Base-by-base conservation (phyloP, 345 rosid species). In the Excoecaria cochinchinensis region DNA sequence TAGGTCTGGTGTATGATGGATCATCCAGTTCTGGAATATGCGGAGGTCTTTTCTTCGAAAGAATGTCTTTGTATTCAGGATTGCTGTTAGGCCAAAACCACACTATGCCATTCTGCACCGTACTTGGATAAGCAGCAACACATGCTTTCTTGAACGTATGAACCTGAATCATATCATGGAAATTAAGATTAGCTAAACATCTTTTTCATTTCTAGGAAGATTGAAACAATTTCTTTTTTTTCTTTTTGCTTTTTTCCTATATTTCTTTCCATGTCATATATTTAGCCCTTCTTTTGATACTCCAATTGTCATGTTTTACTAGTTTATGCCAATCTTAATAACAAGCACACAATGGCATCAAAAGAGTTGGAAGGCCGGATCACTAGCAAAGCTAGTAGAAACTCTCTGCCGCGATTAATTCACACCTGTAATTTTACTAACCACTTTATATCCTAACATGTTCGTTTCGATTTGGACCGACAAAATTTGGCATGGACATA, bases 61-160 rank as follows among this genome's bases (percentile, higher is more conserved):
- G 71, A 56, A 89, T 86, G 64, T 94, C 88, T 81, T 85, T 92
- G 87, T 82, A 90, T 67, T 81, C 82, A 66, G 96, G 89, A 84
- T 85, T 92, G 53, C 76, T 21, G 67, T 88, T 92, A 9, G 98
- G 96, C 97, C 98, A 94, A 84, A 94, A 89, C 98, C 97, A 94
- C 61, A 94, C 79, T 19, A 94, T 87, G 46, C 85, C 94, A 78
- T 92, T 86, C 68, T 94, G 92, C 78, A 94, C 88, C 3, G 83
- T 76, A 79, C 85, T 86, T 22, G 98, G 97, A 79, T 94, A 94
- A 67, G 78, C 90, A 61, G 86, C 86, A 36, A 81, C 92, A 79
- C 97, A 88, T 46, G 98, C 96, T 89, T 89, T 81, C 86, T 92
- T 87, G 73, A 81, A 88, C 55, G 96, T 86, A 60, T 90, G 85